Evolutionary conservation across 768 basidiomycete genomes (phyloP).

Genomic region (Fomitopsis pulvina): DNA sequence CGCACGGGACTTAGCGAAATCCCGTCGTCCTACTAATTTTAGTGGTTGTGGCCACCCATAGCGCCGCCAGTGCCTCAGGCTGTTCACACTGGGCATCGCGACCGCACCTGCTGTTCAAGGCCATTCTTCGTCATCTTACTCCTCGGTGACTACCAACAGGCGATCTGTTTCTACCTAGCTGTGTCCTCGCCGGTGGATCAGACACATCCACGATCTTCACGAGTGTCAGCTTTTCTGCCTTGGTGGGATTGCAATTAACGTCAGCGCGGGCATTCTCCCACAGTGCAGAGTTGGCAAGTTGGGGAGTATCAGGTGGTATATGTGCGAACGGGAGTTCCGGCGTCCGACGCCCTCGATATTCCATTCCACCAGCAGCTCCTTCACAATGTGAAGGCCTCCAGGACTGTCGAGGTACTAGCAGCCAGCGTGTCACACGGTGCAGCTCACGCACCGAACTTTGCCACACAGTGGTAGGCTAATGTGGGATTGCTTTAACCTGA

Average conservation of each 20-base stretch:
- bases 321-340: slow-evolving; percentile 5
- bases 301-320: slow-evolving; percentile 4
- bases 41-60: background rate
- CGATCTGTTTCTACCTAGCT: slow-evolving; percentile 14
- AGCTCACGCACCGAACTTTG: slow-evolving; percentile 27
- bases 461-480: slow-evolving; percentile 27
- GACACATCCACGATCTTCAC: slow-evolving; percentile 7
- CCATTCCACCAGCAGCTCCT: slow-evolving; percentile 16
- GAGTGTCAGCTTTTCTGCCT: slow-evolving; percentile 12
- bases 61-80: no score
- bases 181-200: slow-evolving; percentile 11
- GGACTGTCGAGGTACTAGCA: background rate
- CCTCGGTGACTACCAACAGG: slow-evolving; percentile 7
- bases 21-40: no score
- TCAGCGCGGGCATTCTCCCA: slow-evolving; percentile 1
- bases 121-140: slow-evolving; percentile 9
- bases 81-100: no score
- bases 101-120: slow-evolving; percentile 4
- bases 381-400: slow-evolving; percentile 17
- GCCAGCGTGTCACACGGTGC: background rate
- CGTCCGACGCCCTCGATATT: slow-evolving; percentile 15
- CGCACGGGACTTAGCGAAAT: no score
- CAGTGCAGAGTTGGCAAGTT: slow-evolving; percentile 4
- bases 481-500: slow-evolving; percentile 24
- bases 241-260: slow-evolving; percentile 10